These are phyloP conservation scores for Fusarium sp. DNA, from an alignment of 2,329 filamentous ascomycete genomes.

Conservation along the genomic window DNA sequence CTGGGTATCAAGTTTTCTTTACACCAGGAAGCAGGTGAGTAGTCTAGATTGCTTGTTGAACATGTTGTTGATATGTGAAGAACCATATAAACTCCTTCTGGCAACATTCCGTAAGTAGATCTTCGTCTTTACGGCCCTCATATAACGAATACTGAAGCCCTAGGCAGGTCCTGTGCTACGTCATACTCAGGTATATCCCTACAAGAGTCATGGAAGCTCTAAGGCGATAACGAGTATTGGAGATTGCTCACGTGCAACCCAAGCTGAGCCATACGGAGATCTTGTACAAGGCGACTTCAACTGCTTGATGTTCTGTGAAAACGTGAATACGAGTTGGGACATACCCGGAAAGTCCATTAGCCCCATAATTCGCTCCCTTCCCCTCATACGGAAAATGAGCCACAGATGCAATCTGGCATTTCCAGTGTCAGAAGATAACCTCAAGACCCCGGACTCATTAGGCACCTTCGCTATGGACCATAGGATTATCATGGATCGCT, in stretches of 20 bases:
- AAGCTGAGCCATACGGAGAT: not conserved
- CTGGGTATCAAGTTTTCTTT: not conserved
- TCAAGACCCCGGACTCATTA: fast-evolving
- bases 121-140: no score
- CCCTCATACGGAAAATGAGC: fast-evolving
- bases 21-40: not conserved
- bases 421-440: not conserved
- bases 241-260: no score
- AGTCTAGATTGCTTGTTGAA: no score
- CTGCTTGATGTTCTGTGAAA: not conserved
- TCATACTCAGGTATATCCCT: not conserved
- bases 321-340: not conserved
- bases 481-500: not conserved
- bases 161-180: no score
- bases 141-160: no score
- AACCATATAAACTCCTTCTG: no score
- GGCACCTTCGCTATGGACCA: not conserved
- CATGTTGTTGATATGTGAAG: no score
- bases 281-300: not conserved
- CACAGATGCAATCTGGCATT: not conserved
- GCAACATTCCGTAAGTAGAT: no score
- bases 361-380: not conserved
- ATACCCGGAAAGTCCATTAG: not conserved
- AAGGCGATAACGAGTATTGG: no score
- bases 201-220: no score